These are phyloP conservation scores for Chaetomium fimeti DNA, from an alignment of 495 filamentous ascomycete species.

Conservation along the genomic window DNA sequence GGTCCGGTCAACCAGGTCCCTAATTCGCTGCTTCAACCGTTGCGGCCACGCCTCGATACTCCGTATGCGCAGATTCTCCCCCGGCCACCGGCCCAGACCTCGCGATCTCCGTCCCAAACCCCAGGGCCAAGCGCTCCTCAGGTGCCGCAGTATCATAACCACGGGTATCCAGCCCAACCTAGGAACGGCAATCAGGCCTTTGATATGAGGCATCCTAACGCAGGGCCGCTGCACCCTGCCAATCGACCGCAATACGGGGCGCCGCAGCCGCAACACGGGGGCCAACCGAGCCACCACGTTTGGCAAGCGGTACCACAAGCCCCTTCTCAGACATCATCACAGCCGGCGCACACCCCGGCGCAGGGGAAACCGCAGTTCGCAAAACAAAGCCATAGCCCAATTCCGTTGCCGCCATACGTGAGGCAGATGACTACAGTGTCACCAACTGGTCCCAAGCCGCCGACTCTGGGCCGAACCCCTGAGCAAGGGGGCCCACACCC, in stretches of 20 bases:
- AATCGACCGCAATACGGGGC: conserved; percentile 46
- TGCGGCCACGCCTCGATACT: conserved; percentile 26
- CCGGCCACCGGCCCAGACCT: conserved; percentile 7
- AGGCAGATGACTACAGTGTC: conserved; percentile 20
- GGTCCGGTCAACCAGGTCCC: conserved; percentile 24
- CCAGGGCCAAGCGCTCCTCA: conserved; percentile 11
- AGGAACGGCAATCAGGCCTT: conserved; percentile 16
- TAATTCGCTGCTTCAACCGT: conserved; percentile 23
- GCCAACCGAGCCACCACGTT: conserved; percentile 23
- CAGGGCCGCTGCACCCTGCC: conserved; percentile 45
- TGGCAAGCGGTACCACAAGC: conserved; percentile 22
- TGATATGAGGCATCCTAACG: conserved; percentile 22
- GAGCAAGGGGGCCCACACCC: conserved; percentile 10
- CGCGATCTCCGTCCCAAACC: conserved; percentile 8
- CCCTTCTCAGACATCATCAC: background rate
- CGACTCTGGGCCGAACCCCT: conserved; percentile 21
- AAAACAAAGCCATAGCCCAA: conserved; percentile 40
- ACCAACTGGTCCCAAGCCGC: conserved; percentile 10
- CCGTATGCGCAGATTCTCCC: conserved; percentile 25
- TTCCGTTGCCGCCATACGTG: conserved; percentile 36
- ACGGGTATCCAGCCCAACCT: conserved; percentile 17
- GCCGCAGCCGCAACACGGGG: conserved; percentile 32
- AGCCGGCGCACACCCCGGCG: conserved; percentile 5
- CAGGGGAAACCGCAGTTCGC: conserved; percentile 14
- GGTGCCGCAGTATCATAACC: conserved; percentile 13